phyloP scores from a whole-genome alignment of 2,329 filamentous ascomycete genomes.

The Exophiala lecanii-corni region DNA sequence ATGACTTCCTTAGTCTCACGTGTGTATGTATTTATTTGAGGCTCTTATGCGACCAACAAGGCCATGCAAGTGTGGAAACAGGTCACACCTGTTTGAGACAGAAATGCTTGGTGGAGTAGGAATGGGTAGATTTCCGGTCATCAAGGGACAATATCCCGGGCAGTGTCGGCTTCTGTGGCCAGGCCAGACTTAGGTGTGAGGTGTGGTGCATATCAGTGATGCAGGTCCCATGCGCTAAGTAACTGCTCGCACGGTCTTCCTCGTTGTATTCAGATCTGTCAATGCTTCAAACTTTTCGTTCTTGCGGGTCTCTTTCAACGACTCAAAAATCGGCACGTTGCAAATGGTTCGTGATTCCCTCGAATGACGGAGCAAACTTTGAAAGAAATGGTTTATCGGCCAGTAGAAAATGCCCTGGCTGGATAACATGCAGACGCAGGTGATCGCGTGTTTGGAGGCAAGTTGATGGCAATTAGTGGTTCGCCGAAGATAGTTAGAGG shows the following conservation, averaged over 20 bases:
- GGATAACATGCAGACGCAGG: conserved; percentile 3
- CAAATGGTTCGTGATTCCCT: conserved; percentile 3
- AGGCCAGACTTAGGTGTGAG: not conserved
- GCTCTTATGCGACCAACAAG: conserved; percentile 7
- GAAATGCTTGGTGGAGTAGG: too few species aligned
- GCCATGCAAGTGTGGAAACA: conserved; percentile 1
- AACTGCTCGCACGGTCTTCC: not conserved
- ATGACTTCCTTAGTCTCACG: not conserved
- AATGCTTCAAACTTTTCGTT: not conserved
- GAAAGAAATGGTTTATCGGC: too few species aligned
- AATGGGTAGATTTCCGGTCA: too few species aligned
- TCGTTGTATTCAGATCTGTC: not conserved
- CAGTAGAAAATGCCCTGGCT: too few species aligned
- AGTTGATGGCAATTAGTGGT: not conserved
- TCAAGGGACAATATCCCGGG: too few species aligned
- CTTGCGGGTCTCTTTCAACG: conserved; percentile 11
- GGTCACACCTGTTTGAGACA: conserved; percentile 2
- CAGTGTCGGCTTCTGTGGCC: not conserved
- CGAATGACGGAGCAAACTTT: not conserved
- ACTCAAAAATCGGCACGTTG: conserved; percentile 16
- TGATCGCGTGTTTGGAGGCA: not conserved
- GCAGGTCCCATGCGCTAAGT: not conserved
- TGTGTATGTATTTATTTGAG: conserved; percentile 1
- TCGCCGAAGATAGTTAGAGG: not conserved
- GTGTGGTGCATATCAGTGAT: not conserved